Conservation (phyloP, 148 eudicot species). For the Chenopodium suecicum region DNA sequence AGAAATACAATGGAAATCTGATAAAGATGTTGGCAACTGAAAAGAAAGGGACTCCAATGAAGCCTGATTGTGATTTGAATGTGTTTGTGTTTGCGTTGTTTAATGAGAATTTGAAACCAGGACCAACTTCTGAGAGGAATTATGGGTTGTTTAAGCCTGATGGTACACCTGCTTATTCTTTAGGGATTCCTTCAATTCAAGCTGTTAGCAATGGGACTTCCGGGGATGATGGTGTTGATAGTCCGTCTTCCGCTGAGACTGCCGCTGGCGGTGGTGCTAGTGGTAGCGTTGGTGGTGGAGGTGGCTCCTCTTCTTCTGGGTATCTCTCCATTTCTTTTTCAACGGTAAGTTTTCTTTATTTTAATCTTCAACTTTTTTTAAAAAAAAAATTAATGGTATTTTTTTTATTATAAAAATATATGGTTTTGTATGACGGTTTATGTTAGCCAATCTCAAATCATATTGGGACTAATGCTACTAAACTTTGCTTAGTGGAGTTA, state of each 20-base stretch:
- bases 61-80: conserved; percentile 58
- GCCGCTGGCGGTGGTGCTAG: conserved; percentile 12
- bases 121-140: conserved; percentile 88
- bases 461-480: too few species aligned
- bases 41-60: conserved; percentile 72
- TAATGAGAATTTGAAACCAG: conserved; percentile 91
- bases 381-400: neutral
- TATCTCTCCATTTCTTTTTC: conserved; percentile 66
- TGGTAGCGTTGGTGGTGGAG: neutral
- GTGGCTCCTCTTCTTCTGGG: conserved; percentile 43
- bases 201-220: conserved; percentile 30
- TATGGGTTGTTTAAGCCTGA: conserved; percentile 92
- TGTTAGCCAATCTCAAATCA: too few species aligned
- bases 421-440: too few species aligned
- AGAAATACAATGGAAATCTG: conserved; percentile 75
- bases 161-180: conserved; percentile 63
- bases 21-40: conserved; percentile 44
- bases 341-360: conserved; percentile 39
- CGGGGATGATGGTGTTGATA: conserved; percentile 8
- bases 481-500: too few species aligned
- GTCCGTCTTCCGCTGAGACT: conserved; percentile 14
- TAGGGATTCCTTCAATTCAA: conserved; percentile 43
- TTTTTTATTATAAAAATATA: neutral
- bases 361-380: neutral
- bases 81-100: conserved; percentile 79